Evolutionary conservation across 169 alveolate genomes (phyloP), one percentile per base, ranked within the genome.

Genomic region (Besnoitia besnoiti): DNA sequence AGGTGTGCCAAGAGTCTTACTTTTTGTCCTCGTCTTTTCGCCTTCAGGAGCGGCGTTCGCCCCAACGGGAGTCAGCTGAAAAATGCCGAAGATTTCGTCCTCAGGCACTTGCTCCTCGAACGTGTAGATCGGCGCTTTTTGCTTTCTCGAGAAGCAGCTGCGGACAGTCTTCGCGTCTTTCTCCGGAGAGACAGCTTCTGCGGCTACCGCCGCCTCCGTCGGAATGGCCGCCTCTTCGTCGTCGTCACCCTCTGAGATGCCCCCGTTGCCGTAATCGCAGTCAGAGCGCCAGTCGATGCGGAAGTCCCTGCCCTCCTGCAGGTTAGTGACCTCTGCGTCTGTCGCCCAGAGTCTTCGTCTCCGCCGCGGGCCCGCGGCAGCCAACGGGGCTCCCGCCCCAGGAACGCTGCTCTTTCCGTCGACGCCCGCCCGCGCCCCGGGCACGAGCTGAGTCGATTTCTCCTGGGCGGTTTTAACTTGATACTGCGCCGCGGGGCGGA

Each of bases 251-350:
- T 30, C 80, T 1, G 87, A 37, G 33, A 35, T 42, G 3, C 59
- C 87, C 55, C 87, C 87, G 40, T 44, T 42, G 3, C 87, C 87
- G 87, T 40, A 40, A 35, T 77, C 87, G 40, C 87, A 77, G 87
- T 77, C 87, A 7, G 87, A 37, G 19, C 61, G 50, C 87, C 87
- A 77, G 55, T 77, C 87, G 21, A 77, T 30, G 24, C 59, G 49
- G 87, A 40, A 77, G 59, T 77, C 87, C 12, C 10, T 24, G 7
- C 87, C 87, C 14, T 77, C 87, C 0, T 55, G 87, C 39, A 77
- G 59, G 30, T 42, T 40, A 14, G 61, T 42, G 59, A 77, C 87
- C 7, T 77, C 87, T 0, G 40, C 55, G 33, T 27, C 59, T 44
- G 61, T 27, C 40, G 87, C 87, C 59, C 87, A 44, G 59, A 77